These are phyloP conservation scores for Microascus cirrosus DNA, from an alignment of 2,329 filamentous ascomycete genomes.

Conservation along the genomic window DNA sequence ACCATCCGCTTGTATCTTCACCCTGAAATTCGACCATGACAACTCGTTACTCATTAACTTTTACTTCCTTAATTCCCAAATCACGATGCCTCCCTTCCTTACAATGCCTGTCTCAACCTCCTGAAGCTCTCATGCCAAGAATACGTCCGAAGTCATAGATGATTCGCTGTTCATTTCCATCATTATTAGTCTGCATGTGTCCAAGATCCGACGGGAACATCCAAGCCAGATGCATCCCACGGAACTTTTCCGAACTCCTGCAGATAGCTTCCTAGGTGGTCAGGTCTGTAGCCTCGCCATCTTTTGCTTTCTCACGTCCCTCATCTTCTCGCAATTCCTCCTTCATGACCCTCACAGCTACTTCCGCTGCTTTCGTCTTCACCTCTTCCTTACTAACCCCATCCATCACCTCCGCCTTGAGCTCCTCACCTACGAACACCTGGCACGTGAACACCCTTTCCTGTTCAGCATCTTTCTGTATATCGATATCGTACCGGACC, in stretches of 20 bases:
- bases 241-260: not conserved
- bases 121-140: not conserved
- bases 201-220: not conserved
- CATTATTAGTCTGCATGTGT: too few species aligned
- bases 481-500: slow-evolving; percentile 40
- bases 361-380: slow-evolving; percentile 41
- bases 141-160: not conserved
- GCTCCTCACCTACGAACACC: slow-evolving; percentile 34
- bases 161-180: not conserved
- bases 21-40: not conserved
- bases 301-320: not conserved
- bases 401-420: slow-evolving; percentile 31
- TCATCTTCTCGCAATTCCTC: not conserved
- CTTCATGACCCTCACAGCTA: slow-evolving; percentile 24
- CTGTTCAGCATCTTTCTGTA: slow-evolving; percentile 9
- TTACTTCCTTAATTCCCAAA: not conserved
- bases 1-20: not conserved
- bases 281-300: not conserved
- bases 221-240: not conserved
- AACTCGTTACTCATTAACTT: not conserved
- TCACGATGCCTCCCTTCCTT: not conserved
- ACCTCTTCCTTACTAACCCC: slow-evolving; percentile 40
- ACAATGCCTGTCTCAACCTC: not conserved
- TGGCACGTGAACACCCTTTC: slow-evolving; percentile 28
- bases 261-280: not conserved